Conservation (phyloP, 1,284 basidiomycete species). For the Cystobasidium pallidum region DNA sequence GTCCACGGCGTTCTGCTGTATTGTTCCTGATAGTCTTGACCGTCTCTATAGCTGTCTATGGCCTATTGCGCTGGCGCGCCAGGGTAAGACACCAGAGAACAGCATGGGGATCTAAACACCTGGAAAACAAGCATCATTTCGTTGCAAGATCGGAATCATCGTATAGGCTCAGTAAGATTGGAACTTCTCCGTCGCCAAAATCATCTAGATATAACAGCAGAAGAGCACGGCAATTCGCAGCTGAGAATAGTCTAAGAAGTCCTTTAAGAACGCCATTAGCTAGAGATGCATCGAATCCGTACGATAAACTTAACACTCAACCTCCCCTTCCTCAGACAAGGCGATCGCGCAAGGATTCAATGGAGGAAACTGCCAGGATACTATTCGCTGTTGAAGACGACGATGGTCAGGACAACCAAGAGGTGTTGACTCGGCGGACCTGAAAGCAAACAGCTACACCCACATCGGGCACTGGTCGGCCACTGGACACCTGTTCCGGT, state of each 20-base stretch:
- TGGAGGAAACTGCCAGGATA: slow-evolving; percentile 18
- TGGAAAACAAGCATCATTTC: slow-evolving; percentile 20
- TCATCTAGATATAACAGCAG: slow-evolving; percentile 4
- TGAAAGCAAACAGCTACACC: neutral
- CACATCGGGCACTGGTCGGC: no score
- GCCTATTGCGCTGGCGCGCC: slow-evolving; percentile 31
- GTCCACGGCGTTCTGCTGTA: slow-evolving; percentile 50
- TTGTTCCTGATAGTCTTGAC: slow-evolving; percentile 47
- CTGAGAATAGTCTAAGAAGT: neutral
- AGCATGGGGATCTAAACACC: slow-evolving; percentile 23
- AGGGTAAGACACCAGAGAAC: slow-evolving; percentile 5
- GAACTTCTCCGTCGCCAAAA: neutral
- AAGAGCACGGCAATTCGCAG: slow-evolving; percentile 20
- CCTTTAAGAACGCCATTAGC: neutral
- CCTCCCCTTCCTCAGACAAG: neutral
- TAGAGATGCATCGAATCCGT: neutral
- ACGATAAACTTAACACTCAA: neutral
- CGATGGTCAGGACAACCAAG: slow-evolving; percentile 2
- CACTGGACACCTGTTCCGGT: no score
- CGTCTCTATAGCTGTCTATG: slow-evolving; percentile 31
- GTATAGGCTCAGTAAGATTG: slow-evolving; percentile 1
- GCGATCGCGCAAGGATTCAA: neutral
- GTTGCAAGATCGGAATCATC: slow-evolving; percentile 4
- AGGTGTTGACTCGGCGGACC: neutral
- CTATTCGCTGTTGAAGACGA: slow-evolving; percentile 26